Conservation (phyloP, 2,329 filamentous ascomycete genomes). For the Calonectria pseudoreteaudii region DNA sequence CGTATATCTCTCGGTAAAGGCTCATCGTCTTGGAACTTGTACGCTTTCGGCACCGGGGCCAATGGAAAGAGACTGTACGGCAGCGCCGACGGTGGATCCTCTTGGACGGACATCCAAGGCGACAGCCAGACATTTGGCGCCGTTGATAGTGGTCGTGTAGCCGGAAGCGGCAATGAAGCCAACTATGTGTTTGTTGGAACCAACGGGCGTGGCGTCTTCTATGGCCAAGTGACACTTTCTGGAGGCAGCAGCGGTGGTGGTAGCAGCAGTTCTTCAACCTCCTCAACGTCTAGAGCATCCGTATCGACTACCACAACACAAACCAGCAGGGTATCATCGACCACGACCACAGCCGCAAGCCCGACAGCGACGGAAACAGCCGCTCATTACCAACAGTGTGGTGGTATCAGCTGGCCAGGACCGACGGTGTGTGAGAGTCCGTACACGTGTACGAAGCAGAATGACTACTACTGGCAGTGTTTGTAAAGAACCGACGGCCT, state of each 20-base stretch:
- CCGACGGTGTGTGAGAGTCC: constrained; percentile 21
- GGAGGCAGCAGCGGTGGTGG: constrained; percentile 6
- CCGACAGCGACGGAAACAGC: constrained; percentile 9
- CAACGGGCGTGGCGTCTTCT: constrained; percentile 61
- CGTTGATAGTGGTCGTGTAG: constrained; percentile 53
- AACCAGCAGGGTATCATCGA: not conserved
- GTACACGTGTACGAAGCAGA: constrained; percentile 25
- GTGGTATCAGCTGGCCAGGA: constrained; percentile 22
- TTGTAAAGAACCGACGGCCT: not conserved
- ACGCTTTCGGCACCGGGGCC: constrained; percentile 59
- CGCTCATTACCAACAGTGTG: constrained; percentile 24
- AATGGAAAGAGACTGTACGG: constrained; percentile 59
- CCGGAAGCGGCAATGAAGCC: constrained; percentile 59
- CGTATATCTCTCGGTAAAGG: constrained; percentile 59
- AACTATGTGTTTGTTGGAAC: constrained; percentile 63
- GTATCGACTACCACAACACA: not conserved
- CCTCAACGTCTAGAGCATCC: not conserved
- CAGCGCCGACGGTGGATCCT: constrained; percentile 55
- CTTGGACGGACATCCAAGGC: constrained; percentile 62
- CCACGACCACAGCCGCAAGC: constrained; percentile 1
- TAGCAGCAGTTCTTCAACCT: not conserved
- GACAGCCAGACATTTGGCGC: constrained; percentile 54
- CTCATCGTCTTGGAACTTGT: constrained; percentile 57
- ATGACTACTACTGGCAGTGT: constrained; percentile 31
- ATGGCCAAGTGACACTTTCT: constrained; percentile 25